These are phyloP conservation scores for Leucocoprinus leucothites DNA, from an alignment of 768 basidiomycete genomes.

Conservation along the genomic window DNA sequence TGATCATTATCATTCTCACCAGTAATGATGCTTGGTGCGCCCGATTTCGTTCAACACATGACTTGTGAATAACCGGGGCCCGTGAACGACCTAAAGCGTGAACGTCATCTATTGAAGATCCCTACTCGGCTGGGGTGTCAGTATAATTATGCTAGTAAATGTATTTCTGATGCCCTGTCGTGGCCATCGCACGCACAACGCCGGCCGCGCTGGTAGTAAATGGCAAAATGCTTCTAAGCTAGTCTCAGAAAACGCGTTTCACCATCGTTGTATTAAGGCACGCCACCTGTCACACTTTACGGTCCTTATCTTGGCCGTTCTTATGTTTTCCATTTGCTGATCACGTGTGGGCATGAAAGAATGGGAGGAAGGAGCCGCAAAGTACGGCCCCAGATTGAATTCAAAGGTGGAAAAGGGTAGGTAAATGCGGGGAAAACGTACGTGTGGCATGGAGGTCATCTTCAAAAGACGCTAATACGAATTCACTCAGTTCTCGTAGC, in stretches of 20 bases:
- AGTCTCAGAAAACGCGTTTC: neutral
- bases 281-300: neutral
- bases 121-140: neutral
- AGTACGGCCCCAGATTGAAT: neutral
- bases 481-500: no score
- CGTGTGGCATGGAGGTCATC: no score
- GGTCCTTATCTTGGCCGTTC: neutral
- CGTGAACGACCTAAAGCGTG: neutral
- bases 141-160: no score
- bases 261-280: constrained; percentile 5
- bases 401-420: neutral
- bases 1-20: constrained; percentile 2
- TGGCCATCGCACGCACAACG: no score
- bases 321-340: no score
- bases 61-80: neutral
- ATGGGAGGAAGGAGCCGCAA: neutral
- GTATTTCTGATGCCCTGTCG: constrained; percentile 2
- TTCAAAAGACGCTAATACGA: neutral
- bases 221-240: neutral
- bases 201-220: no score
- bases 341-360: no score
- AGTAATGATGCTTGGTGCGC: no score
- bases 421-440: neutral
- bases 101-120: neutral
- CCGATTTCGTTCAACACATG: no score